A percentile compares a stretch with the other conserved stretches of the same genome.
Conservation (phyloP, 495 filamentous ascomycete genomes). For the Aspergillus incahuasiensis region DNA sequence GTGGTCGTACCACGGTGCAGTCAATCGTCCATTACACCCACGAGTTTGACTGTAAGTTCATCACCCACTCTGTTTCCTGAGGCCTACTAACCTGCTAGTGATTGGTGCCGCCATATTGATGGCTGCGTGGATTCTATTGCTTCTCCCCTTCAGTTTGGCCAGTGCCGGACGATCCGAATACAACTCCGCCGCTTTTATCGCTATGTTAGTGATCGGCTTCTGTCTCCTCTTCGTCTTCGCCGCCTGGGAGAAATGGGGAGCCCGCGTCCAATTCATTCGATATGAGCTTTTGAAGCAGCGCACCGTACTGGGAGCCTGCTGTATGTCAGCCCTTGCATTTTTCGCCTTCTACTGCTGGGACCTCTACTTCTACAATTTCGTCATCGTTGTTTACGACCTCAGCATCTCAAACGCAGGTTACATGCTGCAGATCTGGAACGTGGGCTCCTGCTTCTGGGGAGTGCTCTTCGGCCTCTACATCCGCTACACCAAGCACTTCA, state of each 20-base stretch:
- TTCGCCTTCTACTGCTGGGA: constrained; percentile 68
- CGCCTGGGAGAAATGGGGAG: constrained; percentile 53
- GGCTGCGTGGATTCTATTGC: constrained; percentile 55
- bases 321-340: constrained; percentile 50
- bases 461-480: constrained; percentile 53
- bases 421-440: constrained; percentile 62
- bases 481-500: constrained; percentile 54
- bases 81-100: constrained; percentile 25
- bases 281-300: constrained; percentile 58
- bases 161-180: constrained; percentile 44
- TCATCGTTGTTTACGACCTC: constrained; percentile 67
- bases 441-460: constrained; percentile 62
- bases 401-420: constrained; percentile 55
- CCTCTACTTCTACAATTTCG: constrained; percentile 60
- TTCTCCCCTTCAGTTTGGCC: constrained; percentile 58
- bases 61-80: neutral
- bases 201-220: constrained; percentile 54
- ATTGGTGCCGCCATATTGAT: constrained; percentile 54
- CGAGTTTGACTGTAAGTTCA: constrained; percentile 54
- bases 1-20: constrained; percentile 43
- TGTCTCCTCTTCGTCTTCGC: constrained; percentile 52
- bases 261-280: constrained; percentile 55
- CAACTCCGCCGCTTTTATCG: constrained; percentile 49
- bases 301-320: constrained; percentile 60
- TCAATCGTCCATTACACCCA: constrained; percentile 50